phyloP scores from a whole-genome alignment of 139 green algal species.

The Auxenochlorella protothecoides region DNA sequence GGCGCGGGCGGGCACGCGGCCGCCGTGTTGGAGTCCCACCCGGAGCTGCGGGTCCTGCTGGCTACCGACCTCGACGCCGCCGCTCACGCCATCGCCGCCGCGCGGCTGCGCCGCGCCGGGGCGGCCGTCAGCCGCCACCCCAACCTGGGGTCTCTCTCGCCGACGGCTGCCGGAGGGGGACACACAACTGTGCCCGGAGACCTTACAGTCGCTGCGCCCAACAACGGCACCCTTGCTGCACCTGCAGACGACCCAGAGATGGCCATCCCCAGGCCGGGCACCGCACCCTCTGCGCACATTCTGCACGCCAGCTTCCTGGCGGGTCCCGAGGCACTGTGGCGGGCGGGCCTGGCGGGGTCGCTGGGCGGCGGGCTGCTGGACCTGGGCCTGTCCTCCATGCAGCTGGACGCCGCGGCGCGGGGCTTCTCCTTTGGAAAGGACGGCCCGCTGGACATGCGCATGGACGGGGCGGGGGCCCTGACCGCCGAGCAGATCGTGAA shows the following conservation, averaged over 20 bases:
- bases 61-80: constrained; percentile 78
- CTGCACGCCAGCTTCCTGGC: neutral
- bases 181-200: neutral
- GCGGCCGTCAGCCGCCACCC: neutral
- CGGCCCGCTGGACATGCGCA: constrained; percentile 84
- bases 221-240: neutral
- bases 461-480: constrained; percentile 47
- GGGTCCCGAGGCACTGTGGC: no score
- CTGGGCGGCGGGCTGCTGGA: constrained; percentile 85
- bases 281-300: neutral
- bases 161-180: neutral
- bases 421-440: constrained; percentile 81
- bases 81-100: constrained; percentile 55
- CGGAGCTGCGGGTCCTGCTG: constrained; percentile 57
- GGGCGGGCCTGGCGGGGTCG: neutral
- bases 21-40: constrained; percentile 51
- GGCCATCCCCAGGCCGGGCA: constrained; percentile 1
- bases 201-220: neutral
- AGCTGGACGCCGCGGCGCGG: constrained; percentile 73
- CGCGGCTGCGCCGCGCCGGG: constrained; percentile 25
- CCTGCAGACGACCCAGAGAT: no score
- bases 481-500: constrained; percentile 81
- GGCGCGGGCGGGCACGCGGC: constrained; percentile 74
- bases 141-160: no score
- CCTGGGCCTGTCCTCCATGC: constrained; percentile 93